Base-by-base conservation (phyloP, 352 stramenopile species). In the Globisporangium paddicum region DNA sequence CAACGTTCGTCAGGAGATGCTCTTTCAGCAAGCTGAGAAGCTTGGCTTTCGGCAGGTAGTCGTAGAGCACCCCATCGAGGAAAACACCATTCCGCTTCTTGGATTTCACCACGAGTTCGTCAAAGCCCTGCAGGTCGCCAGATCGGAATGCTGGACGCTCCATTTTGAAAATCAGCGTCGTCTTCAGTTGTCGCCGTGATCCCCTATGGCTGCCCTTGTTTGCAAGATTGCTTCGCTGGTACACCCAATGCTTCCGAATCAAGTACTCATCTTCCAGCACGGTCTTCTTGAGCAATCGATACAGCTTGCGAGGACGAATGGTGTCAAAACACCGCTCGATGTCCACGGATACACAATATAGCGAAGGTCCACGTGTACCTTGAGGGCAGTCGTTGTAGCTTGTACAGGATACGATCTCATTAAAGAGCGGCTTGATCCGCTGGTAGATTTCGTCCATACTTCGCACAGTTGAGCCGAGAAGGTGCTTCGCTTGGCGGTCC, bases 271-370 rank as follows among this genome's bases (percentile, higher is more conserved):
- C 77, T 69, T 93, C 77, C 44, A 56, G 54, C 3, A 93, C 57
- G 2, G 76, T 60, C 45, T 82, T 82, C 32, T 89, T 89, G 8
- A 93, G 56, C 11, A 90, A 66, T 16, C 79, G 69, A 30, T 86
- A 80, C 2, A 93, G 67, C 58, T 86, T 89, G 3, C 62, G 66
- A 5, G 78, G 75, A 6, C 73, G 77, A 51, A 93, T 92, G 1
- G 78, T 92, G 66, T 93, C 84, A 52, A 93, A 93, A 38, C 84
- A 93, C 2, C 80, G 71, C 44, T 90, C 82, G n/a, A 92, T 78
- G 30, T 93, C 84, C 8, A 93, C 76, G 7, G 72, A 73, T 6
- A 89, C 79, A 42, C 75, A 85, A 44, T 88, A 90, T 21, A 83
- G 38, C 34, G 62, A 60, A 40, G 65, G 64, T 3, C 18, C 34